A percentile compares a stretch with the other conserved stretches of the same genome.
Evolutionary conservation across 1,284 basidiomycete genomes (phyloP).

Genomic region (Lentinus polychrous): DNA sequence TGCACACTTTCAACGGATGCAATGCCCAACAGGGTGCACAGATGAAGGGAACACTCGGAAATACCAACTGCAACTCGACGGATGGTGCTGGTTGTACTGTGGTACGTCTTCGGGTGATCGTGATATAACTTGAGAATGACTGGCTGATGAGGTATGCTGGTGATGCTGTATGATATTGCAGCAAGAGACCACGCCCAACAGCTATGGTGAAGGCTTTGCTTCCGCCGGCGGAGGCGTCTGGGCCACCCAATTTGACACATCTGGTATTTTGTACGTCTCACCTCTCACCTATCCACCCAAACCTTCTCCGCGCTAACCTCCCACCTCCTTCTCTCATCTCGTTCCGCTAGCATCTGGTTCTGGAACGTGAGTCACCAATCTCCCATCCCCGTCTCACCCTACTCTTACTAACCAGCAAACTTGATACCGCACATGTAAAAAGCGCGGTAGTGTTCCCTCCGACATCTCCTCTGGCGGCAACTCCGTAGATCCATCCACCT

Average conservation of each 20-base stretch:
- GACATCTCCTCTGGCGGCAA: constrained; percentile 18
- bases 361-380: constrained; percentile 39
- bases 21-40: constrained; percentile 20
- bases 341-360: constrained; percentile 54
- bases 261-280: constrained; percentile 25
- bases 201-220: constrained; percentile 45
- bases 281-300: not conserved
- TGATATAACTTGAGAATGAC: not conserved
- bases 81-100: constrained; percentile 44
- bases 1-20: constrained; percentile 34
- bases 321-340: not conserved
- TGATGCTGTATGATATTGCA: not conserved
- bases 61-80: constrained; percentile 30
- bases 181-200: constrained; percentile 33
- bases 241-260: constrained; percentile 49
- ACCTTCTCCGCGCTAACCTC: not conserved
- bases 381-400: not conserved
- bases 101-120: constrained; percentile 7
- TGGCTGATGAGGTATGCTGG: not conserved
- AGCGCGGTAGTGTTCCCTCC: constrained; percentile 34
- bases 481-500: constrained; percentile 43
- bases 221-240: constrained; percentile 56
- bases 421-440: constrained; percentile 8
- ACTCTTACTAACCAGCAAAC: too few species aligned
- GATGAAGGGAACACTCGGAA: constrained; percentile 27